A percentile compares a stretch with the other conserved stretches of the same genome.
phyloP scores from a whole-genome alignment of 345 rosid species.

The Zanthoxylum bungeanum region DNA sequence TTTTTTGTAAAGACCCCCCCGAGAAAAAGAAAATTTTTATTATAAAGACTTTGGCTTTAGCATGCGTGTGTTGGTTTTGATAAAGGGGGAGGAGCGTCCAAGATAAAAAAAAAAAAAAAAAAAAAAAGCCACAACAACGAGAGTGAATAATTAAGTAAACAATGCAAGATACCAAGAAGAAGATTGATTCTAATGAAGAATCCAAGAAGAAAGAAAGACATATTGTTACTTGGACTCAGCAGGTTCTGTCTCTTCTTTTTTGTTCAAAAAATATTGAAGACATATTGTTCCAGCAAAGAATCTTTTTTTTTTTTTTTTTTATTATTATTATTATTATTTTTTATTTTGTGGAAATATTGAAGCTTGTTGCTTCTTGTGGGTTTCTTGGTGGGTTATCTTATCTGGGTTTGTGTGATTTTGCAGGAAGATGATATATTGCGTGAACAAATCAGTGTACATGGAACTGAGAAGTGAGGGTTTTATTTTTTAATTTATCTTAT shows the following conservation, averaged over 20 bases:
- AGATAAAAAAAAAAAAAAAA: conserved; percentile 1
- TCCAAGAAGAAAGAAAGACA: conserved; percentile 91
- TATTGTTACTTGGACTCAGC: conserved; percentile 71
- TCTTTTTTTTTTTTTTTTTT: no score
- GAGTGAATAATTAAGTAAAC: conserved; percentile 20
- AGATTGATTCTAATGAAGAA: no score
- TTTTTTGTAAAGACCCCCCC: conserved; percentile 8
- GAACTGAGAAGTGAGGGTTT: conserved; percentile 92
- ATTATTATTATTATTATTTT: no score
- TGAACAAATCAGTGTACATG: conserved; percentile 69
- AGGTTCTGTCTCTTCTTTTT: conserved; percentile 43
- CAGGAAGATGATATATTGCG: conserved; percentile 96
- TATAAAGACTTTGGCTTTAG: conserved; percentile 42
- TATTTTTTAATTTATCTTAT: background rate
- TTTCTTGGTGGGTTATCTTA: background rate
- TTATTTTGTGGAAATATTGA: background rate
- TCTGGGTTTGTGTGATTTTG: conserved; percentile 29
- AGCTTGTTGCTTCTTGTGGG: background rate
- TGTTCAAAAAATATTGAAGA: no score
- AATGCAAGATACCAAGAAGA: no score
- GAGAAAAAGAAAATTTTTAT: conserved; percentile 1
- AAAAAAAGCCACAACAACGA: conserved; percentile 11
- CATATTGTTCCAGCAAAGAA: no score
- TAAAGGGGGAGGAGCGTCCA: conserved; percentile 62
- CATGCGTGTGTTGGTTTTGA: conserved; percentile 49